Percentiles rank a stretch among this genome's conserved stretches.
Evolutionary conservation across 768 basidiomycete genomes (phyloP).

Genomic region (Kwoniella sp.): DNA sequence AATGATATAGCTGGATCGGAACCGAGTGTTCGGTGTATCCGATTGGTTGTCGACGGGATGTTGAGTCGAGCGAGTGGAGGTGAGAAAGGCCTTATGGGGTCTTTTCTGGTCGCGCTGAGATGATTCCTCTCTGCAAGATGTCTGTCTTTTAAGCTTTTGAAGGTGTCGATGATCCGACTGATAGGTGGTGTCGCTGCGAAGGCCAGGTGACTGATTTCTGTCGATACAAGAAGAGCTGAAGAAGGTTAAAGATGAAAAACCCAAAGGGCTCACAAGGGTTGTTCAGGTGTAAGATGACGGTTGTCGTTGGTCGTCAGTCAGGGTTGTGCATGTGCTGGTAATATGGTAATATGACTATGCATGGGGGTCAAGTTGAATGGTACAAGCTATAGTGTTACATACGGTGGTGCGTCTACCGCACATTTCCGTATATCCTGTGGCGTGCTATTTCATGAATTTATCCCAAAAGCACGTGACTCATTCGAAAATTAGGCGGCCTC

Average conservation of each 20-base stretch:
- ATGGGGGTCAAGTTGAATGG: no score
- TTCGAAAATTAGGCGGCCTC: neutral
- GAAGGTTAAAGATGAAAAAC: neutral
- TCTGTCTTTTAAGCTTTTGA: no score
- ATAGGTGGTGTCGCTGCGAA: neutral
- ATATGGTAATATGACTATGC: no score
- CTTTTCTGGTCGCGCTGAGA: no score
- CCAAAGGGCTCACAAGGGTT: no score
- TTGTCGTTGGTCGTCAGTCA: neutral
- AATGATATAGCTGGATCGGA: neutral
- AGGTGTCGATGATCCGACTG: neutral
- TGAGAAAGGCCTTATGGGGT: no score
- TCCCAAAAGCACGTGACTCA: neutral
- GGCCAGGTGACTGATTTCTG: no score
- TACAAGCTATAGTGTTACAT: no score
- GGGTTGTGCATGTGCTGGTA: neutral
- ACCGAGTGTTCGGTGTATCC: slow-evolving; percentile 4
- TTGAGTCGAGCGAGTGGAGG: slow-evolving; percentile 12
- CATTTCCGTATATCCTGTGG: neutral
- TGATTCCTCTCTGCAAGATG: no score
- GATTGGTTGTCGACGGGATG: neutral
- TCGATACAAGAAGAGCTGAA: no score
- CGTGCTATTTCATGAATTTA: neutral
- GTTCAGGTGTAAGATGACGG: slow-evolving; percentile 1
- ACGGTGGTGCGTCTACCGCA: neutral